Base-by-base conservation (phyloP, 805 yeast genomes). In the Yamadazyma akitaensis region DNA sequence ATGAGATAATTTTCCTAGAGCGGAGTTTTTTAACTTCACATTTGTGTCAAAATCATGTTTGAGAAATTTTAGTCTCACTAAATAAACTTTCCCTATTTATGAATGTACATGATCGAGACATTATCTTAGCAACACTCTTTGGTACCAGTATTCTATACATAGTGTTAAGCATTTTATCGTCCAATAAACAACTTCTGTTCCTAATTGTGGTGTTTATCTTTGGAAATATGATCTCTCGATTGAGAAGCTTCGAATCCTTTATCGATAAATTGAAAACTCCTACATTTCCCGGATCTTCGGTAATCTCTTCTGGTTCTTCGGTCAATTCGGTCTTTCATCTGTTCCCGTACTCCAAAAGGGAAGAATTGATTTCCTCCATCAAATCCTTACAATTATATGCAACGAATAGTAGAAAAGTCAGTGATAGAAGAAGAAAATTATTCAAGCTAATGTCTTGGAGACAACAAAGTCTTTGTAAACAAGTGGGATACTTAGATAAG, bases 401-500 rank as follows among this genome's bases (percentile, higher is more conserved):
- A 2, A 33, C 48, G 1, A 65, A 72, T 37, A 65, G 76, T 5
- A 63, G 67, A 34, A 60, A 60, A 2, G 64, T 75, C 72, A 80
- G 77, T 50, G 76, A 75, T 40, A 60, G 74, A 40, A 67, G 78
- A 42, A 61, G 74, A 25, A 60, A 64, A 17, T 57, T 75, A 33
- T 74, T 70, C 60, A 73, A 72, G 50, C 54, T 70, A 53, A 67
- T 84, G 76, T 59, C 76, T 4, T 71, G 77, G 70, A 65, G 77
- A 44, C 88, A 83, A 51, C 87, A 82, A 56, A 64, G 71, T 12
- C 59, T 80, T 28, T 80, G 81, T 19, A 70, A 67, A 10, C 64
- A 73, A 19, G 70, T 77, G 0, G 83, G 84, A 0, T 82, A 86
- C 66, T 51, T 74, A 25, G 63, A 68, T 17, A 81, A 85, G 53